These are phyloP conservation scores for Candida railenensis DNA, from an alignment of 805 yeast genomes.

Conservation along the genomic window DNA sequence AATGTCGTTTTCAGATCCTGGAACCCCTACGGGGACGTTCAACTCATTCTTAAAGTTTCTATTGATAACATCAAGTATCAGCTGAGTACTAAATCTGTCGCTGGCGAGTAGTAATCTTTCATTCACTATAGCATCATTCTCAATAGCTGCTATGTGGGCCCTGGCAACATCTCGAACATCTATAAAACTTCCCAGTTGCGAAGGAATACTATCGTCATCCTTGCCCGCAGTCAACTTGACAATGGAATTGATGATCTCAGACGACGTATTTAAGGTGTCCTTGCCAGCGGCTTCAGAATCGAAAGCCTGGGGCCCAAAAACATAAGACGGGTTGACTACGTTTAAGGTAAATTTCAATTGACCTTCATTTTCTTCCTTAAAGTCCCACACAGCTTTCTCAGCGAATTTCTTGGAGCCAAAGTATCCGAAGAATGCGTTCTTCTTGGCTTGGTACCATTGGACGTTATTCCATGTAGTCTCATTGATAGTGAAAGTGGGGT, in stretches of 20 bases:
- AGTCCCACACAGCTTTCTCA: constrained; percentile 61
- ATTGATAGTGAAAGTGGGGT: constrained; percentile 33
- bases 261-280: constrained; percentile 23
- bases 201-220: constrained; percentile 15
- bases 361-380: constrained; percentile 26
- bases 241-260: constrained; percentile 22
- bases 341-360: constrained; percentile 41
- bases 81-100: constrained; percentile 33
- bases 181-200: constrained; percentile 26
- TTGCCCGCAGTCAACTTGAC: constrained; percentile 12
- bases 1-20: constrained; percentile 29
- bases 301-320: constrained; percentile 25
- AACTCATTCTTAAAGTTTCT: constrained; percentile 17
- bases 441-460: constrained; percentile 47
- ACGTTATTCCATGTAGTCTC: constrained; percentile 55
- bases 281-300: constrained; percentile 5
- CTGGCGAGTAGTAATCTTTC: constrained; percentile 34
- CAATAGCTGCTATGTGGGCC: constrained; percentile 34
- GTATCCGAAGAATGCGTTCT: constrained; percentile 44
- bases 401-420: constrained; percentile 61
- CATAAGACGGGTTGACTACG: constrained; percentile 21
- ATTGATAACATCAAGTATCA: constrained; percentile 31
- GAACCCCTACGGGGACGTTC: constrained; percentile 32
- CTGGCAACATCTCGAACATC: constrained; percentile 33
- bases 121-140: constrained; percentile 16